phyloP scores from a whole-genome alignment of 108 stramenopile species.

The Cyclotella choctawhatcheeana region DNA sequence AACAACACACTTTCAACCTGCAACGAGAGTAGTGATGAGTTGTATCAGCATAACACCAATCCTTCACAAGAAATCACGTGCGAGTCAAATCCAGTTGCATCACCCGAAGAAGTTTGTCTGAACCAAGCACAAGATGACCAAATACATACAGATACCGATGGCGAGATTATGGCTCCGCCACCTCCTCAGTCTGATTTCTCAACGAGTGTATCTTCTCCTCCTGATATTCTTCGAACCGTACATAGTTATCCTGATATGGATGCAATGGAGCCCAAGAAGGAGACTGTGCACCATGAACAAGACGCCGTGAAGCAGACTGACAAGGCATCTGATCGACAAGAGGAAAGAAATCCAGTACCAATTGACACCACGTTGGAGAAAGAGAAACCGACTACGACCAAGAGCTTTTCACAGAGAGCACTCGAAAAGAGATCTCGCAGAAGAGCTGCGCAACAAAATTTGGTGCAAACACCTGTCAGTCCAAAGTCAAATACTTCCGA shows the following conservation, averaged over 20 bases:
- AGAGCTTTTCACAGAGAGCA: slow-evolving; percentile 11
- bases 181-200: not conserved
- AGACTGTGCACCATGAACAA: not conserved
- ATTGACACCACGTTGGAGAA: not conserved
- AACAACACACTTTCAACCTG: slow-evolving; percentile 1
- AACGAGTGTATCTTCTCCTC: slow-evolving; percentile 11
- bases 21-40: not conserved
- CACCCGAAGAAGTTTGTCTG: too few species aligned
- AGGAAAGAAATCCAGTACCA: too few species aligned
- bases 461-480: not conserved
- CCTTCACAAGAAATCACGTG: not conserved
- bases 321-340: not conserved
- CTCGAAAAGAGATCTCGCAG: slow-evolving; percentile 7
- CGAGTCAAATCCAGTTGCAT: not conserved
- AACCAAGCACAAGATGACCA: too few species aligned
- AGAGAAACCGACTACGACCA: slow-evolving; percentile 1
- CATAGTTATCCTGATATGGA: slow-evolving; percentile 1
- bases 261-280: not conserved
- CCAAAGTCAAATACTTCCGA: not conserved
- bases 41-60: not conserved
- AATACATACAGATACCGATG: not conserved
- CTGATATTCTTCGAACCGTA: not conserved
- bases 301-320: not conserved
- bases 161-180: not conserved
- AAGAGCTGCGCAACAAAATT: not conserved